Evolutionary conservation across 208 protist genomes (phyloP), one percentile per base, ranked within the genome.

Genomic region (Trichomonas gallinae): DNA sequence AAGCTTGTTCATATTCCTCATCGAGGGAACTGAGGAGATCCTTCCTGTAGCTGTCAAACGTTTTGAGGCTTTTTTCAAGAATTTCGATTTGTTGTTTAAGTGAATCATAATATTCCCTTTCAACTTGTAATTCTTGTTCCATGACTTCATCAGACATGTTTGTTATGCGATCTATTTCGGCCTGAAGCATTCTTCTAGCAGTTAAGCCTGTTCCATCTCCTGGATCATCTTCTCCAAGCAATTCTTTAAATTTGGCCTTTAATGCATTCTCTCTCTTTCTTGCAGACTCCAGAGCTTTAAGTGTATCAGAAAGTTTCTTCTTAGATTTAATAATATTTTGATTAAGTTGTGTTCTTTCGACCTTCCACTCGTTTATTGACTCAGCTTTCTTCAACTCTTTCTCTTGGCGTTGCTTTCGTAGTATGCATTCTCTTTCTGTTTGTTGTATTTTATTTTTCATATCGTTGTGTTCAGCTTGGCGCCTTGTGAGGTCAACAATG

Each of bases 211-310:
- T 93, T 48, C 87, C 87, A 51, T 93, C 44, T 21, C 87, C 87
- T 48, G 87, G 87, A 93, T 93, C 87, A 93, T 93, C 44, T 51
- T 93, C 87, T 8, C 87, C 87, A 51, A 93, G 44, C 8, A 93
- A 23, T 51, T 23, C 26, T 93, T 93, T 93, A 26, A 93, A 51
- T n/a, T 51, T 48, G 1, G 15, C n/a, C 10, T n/a, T 6, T 15
- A 93, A 9, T 38, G 17, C 17, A 34, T 48, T 26, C 31, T 93
- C 13, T 93, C 44, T 93, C 17, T 93, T n/a, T 9, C 17, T 4
- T 17, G 87, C 31, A 58, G 17, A 42, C 17, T 93, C 45, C 2
- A 51, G 23, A 58, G 42, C 34, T 34, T 48, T 13, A 0, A 58
- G 13, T n/a, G 42, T 44, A 34, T 34, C 45, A n/a, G 9, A 9